These are phyloP conservation scores for Alectoria sarmentosa DNA, from an alignment of 495 filamentous ascomycete species.

Conservation along the genomic window DNA sequence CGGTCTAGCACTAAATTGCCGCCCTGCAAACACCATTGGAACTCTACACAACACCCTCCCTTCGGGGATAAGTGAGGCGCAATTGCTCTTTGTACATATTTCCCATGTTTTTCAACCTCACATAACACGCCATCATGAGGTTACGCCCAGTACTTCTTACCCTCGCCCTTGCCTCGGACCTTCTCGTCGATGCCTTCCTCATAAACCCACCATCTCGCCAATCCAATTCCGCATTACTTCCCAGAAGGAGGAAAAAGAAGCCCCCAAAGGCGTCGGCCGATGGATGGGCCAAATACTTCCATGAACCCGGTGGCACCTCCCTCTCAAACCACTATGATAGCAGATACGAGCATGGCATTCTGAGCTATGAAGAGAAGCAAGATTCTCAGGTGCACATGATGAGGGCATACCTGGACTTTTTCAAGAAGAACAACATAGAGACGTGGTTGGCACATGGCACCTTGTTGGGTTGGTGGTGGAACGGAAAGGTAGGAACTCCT, in stretches of 20 bases:
- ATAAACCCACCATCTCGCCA: slow-evolving; percentile 13
- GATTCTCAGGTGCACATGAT: slow-evolving; percentile 61
- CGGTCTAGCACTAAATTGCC: neutral
- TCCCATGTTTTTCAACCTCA: neutral
- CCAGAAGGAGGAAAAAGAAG: slow-evolving; percentile 14
- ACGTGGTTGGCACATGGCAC: slow-evolving; percentile 90
- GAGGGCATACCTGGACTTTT: slow-evolving; percentile 63
- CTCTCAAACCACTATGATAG: slow-evolving; percentile 64
- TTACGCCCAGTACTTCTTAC: slow-evolving; percentile 12
- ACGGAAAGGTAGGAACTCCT: slow-evolving; percentile 47
- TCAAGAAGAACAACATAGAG: slow-evolving; percentile 55
- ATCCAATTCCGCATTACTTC: slow-evolving; percentile 1
- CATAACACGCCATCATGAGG: slow-evolving; percentile 14
- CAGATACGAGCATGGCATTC: slow-evolving; percentile 54
- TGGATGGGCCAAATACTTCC: slow-evolving; percentile 37
- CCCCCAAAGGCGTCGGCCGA: neutral
- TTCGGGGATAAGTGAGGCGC: neutral
- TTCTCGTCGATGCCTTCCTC: slow-evolving; percentile 20
- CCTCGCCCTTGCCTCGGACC: slow-evolving; percentile 12
- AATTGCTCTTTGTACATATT: neutral
- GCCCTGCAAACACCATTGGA: neutral
- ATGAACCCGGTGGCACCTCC: slow-evolving; percentile 51
- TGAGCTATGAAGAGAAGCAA: slow-evolving; percentile 57
- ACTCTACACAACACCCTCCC: neutral
- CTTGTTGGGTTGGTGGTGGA: slow-evolving; percentile 90